phyloP scores from a whole-genome alignment of 177 flowering plant species.

The Vitis hybrid region DNA sequence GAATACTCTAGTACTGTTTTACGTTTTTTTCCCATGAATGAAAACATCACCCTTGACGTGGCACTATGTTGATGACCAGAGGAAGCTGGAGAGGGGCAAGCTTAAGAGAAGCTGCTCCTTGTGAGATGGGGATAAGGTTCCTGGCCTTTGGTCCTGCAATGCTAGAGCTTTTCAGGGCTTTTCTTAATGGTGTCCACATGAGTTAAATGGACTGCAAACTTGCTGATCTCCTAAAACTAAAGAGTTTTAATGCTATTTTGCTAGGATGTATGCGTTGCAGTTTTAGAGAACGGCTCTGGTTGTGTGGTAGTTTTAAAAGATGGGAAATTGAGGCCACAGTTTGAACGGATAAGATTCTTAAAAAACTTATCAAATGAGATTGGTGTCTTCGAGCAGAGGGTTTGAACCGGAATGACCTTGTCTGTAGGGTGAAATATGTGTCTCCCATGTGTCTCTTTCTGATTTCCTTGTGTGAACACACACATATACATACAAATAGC shows the following conservation, averaged over 20 bases:
- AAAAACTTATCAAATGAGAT: conserved; percentile 1
- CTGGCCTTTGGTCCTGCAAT: not conserved
- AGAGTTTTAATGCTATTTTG: too few species aligned
- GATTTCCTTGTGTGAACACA: too few species aligned
- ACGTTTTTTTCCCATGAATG: not conserved
- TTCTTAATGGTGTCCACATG: not conserved
- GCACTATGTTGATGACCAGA: conserved; percentile 5
- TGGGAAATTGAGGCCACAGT: conserved; percentile 16
- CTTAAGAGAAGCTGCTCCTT: not conserved
- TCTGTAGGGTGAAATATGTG: not conserved
- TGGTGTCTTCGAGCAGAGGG: not conserved
- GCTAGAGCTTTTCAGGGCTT: not conserved
- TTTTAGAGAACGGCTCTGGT: conserved; percentile 6
- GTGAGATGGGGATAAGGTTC: not conserved
- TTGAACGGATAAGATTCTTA: conserved; percentile 19
- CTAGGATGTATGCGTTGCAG: conserved; percentile 5
- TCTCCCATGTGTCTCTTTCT: not conserved
- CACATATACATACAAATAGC: too few species aligned
- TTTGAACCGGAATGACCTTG: conserved; percentile 7
- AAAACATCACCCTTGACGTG: not conserved
- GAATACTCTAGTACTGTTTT: not conserved
- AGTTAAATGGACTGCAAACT: not conserved
- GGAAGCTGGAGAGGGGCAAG: not conserved
- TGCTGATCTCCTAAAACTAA: not conserved
- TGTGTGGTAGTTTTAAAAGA: conserved; percentile 13